Evolutionary conservation across 257 asterid species (phyloP).

Genomic region (Nicotiana benthamiana): DNA sequence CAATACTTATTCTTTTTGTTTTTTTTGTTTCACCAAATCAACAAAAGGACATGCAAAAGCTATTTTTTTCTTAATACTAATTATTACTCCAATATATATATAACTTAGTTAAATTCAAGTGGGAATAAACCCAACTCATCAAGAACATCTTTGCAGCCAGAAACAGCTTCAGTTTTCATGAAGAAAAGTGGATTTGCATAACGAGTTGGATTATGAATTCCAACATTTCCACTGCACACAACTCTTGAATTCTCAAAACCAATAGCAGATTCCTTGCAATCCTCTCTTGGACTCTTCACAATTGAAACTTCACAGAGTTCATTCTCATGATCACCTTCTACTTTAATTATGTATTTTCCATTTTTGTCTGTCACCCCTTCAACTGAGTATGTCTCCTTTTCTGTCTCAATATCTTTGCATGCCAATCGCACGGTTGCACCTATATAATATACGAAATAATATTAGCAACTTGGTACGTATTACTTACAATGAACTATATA

Average conservation of each 20-base stretch:
- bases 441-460: no score
- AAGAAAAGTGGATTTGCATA: conserved; percentile 38
- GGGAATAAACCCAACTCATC: conserved; percentile 15
- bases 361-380: conserved; percentile 14
- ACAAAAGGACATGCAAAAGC: neutral
- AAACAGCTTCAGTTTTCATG: conserved; percentile 4
- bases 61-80: neutral
- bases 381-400: neutral
- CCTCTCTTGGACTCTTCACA: conserved; percentile 18
- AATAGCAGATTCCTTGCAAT: conserved; percentile 19
- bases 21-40: conserved; percentile 1
- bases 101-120: neutral
- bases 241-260: conserved; percentile 18
- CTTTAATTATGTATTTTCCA: conserved; percentile 24
- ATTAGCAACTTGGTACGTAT: no score
- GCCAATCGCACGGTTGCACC: conserved; percentile 30
- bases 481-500: no score
- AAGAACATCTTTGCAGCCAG: conserved; percentile 17
- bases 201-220: conserved; percentile 14
- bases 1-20: neutral
- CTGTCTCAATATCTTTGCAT: conserved; percentile 20
- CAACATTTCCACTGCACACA: conserved; percentile 23
- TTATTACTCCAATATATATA: no score
- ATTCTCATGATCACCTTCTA: conserved; percentile 28
- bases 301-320: conserved; percentile 31